These are phyloP conservation scores for Hypoxylon cercidicola DNA, from an alignment of 495 filamentous ascomycete species.

Conservation along the genomic window DNA sequence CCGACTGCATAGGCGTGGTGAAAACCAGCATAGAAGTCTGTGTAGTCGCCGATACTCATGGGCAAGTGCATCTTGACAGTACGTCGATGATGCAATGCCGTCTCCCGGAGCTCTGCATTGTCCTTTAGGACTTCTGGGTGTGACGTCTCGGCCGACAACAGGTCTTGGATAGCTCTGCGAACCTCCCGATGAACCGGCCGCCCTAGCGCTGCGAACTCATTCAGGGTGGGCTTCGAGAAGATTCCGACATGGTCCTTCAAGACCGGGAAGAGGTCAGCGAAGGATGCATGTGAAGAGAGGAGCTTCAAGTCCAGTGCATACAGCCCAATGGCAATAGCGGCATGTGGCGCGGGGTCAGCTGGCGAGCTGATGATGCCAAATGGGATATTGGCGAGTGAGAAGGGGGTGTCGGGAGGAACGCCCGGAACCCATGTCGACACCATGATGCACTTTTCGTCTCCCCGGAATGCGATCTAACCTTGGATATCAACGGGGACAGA, in stretches of 20 bases:
- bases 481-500: no score
- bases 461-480: background rate
- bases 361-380: constrained; percentile 85
- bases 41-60: constrained; percentile 93
- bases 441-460: constrained; percentile 26
- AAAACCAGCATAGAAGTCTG: constrained; percentile 94
- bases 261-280: constrained; percentile 65
- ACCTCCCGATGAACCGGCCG: constrained; percentile 76
- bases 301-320: constrained; percentile 79
- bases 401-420: constrained; percentile 56
- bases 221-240: constrained; percentile 77
- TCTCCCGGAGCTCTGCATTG: constrained; percentile 44
- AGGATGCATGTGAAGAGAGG: constrained; percentile 67
- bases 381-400: constrained; percentile 90
- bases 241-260: constrained; percentile 67
- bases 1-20: constrained; percentile 90
- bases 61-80: constrained; percentile 80
- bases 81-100: constrained; percentile 60
- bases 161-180: constrained; percentile 74
- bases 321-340: constrained; percentile 82
- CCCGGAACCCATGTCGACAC: constrained; percentile 52
- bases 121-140: constrained; percentile 47
- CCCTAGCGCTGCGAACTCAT: constrained; percentile 83
- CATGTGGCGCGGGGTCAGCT: constrained; percentile 63
- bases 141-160: constrained; percentile 68